Base-by-base conservation (phyloP, 2,329 filamentous ascomycete species). In the Apiospora pterosperma region DNA sequence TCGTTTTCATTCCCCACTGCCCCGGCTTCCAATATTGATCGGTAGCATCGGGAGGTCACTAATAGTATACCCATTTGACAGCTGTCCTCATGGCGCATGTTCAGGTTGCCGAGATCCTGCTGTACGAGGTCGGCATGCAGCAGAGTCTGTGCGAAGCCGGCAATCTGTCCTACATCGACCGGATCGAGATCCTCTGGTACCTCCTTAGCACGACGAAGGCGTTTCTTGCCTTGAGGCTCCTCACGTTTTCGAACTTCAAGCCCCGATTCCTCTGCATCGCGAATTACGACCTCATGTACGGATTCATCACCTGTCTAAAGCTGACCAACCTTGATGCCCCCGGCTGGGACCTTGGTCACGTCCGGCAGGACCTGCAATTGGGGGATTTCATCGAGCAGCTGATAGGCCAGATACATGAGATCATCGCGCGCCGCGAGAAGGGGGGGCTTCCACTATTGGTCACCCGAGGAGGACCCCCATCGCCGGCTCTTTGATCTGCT, bases 261-360 rank as follows among this genome's bases (percentile, higher is more conserved):
- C 82, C 81, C 23, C 76, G 75, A 16, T 81, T 80, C 64, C 72
- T 81, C 16, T 79, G 78, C 68, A 75, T 84, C 62, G 76, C 77
- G 16, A 77, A 79, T 10, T 83, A 81, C 25, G 83, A 85, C 69
- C 77, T 82, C 58, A 76, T 81, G 61, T 84, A 80, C 67, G 76
- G 78, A 36, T 77, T 84, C 67, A 76, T 85, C 67, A 79, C 77
- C 0, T 77, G 75, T 42, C 76, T 85, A 21, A 81, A 81, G 70
- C 76, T 85, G n/a, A 75, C 81, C 65, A 80, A 78, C 12, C 72
- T 84, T 14, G 75, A 77, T 42, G 36, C 39, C n/a, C 80, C 82
- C 0, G 82, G 82, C 0, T 85, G 82, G 83, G 78, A 84, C 61
- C 71, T 78, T 4, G 69, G 69, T 2, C 69, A 73, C 1, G 76